phyloP scores from a whole-genome alignment of 2,329 filamentous ascomycete species.

The Apiospora pterosperma region DNA sequence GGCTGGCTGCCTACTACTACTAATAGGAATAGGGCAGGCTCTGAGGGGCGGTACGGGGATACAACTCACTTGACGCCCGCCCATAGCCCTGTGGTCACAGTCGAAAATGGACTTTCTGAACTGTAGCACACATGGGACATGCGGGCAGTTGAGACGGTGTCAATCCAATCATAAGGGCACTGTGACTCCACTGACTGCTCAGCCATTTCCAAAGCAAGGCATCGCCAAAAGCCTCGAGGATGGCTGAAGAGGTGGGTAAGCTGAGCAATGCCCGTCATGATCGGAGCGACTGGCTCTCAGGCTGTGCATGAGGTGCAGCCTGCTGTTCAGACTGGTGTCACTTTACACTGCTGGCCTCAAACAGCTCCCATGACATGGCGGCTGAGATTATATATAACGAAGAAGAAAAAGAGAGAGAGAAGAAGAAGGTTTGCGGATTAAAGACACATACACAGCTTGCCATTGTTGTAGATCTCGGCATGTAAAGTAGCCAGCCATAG shows the following conservation, averaged over 20 bases:
- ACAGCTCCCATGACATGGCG: neutral
- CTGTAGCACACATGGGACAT: neutral
- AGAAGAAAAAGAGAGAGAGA: neutral
- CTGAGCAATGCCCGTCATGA: neutral
- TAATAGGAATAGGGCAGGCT: slow-evolving; percentile 4
- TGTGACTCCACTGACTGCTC: neutral
- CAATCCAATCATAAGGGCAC: neutral
- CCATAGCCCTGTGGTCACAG: neutral
- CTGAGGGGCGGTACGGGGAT: neutral
- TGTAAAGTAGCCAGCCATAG: neutral
- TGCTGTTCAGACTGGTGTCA: neutral
- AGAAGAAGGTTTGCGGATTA: neutral
- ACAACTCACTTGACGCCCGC: neutral
- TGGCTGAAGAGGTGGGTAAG: neutral
- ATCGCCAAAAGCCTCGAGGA: neutral
- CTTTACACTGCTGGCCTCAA: neutral
- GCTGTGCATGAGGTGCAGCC: neutral
- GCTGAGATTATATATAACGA: neutral
- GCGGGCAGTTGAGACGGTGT: neutral
- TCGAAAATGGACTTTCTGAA: neutral
- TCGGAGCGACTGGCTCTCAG: neutral
- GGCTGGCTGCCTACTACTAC: slow-evolving; percentile 7
- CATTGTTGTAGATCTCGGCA: neutral
- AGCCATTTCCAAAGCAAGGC: neutral
- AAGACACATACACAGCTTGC: neutral